Percentiles rank a stretch among this genome's conserved stretches.
phyloP scores from a whole-genome alignment of 805 yeast genomes.

The Saturnispora diversa region DNA sequence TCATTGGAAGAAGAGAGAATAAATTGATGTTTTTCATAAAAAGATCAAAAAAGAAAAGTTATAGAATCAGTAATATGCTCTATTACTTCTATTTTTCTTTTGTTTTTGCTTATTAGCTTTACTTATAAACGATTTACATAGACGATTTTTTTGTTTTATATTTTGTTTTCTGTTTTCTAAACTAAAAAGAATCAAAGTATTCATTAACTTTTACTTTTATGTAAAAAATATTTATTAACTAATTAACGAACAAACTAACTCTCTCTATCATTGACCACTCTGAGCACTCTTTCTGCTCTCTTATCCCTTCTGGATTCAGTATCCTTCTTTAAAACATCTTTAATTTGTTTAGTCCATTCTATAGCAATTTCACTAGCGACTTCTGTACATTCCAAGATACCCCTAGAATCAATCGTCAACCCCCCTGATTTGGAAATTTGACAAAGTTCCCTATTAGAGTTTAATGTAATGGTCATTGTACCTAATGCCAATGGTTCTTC shows the following conservation, averaged over 20 bases:
- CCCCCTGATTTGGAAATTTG: conserved; percentile 91
- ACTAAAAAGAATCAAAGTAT: neutral
- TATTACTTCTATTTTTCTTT: neutral
- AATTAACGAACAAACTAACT: neutral
- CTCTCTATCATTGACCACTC: conserved; percentile 28
- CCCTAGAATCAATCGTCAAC: conserved; percentile 64
- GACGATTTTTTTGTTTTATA: neutral
- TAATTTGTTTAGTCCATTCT: conserved; percentile 55
- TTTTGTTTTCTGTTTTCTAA: conserved; percentile 1
- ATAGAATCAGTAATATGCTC: too few species aligned
- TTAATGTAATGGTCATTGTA: conserved; percentile 73
- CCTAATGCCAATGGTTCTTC: conserved; percentile 79
- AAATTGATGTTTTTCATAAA: neutral
- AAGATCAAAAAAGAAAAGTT: conserved; percentile 3
- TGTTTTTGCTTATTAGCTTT: conserved; percentile 1
- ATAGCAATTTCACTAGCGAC: conserved; percentile 60
- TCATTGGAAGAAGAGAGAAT: conserved; percentile 58
- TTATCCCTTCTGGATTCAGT: conserved; percentile 25
- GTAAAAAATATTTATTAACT: too few species aligned
- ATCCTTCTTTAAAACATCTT: conserved; percentile 46
- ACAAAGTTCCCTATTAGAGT: conserved; percentile 84
- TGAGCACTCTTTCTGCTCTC: conserved; percentile 22
- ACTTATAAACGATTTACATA: conserved; percentile 1
- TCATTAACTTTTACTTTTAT: too few species aligned
- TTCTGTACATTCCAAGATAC: conserved; percentile 59